Evolutionary conservation across 2,329 filamentous ascomycete genomes (phyloP).

Genomic region (Macrophomina phaseolina): DNA sequence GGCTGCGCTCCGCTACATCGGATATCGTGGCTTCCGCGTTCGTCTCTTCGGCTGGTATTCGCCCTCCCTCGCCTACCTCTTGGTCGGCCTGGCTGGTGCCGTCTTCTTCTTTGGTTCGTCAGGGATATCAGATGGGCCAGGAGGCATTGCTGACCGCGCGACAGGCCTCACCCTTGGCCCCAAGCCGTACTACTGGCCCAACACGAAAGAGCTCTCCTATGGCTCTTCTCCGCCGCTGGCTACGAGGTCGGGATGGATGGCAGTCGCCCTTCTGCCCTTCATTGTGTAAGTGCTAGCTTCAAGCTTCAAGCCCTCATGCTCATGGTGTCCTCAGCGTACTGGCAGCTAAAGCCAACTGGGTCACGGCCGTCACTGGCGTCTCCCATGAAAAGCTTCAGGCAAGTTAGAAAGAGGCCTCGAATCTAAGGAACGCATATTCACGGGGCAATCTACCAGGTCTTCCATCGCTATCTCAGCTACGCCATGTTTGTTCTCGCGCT

Average conservation of each 20-base stretch:
- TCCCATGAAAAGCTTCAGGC: constrained; percentile 63
- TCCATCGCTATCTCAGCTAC: constrained; percentile 39
- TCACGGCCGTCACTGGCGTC: constrained; percentile 60
- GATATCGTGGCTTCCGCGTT: constrained; percentile 38
- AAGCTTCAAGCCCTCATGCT: background rate
- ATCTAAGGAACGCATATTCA: background rate
- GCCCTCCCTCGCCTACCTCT: constrained; percentile 36
- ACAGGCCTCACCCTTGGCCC: constrained; percentile 26
- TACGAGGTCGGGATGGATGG: constrained; percentile 39
- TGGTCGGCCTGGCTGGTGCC: constrained; percentile 34
- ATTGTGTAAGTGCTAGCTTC: constrained; percentile 31
- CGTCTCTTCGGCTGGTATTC: constrained; percentile 36
- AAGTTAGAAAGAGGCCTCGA: background rate
- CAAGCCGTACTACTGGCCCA: constrained; percentile 30
- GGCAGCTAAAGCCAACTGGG: constrained; percentile 62
- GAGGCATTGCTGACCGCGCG: background rate
- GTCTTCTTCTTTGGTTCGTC: constrained; percentile 37
- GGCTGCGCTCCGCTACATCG: constrained; percentile 36
- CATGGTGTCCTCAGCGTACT: constrained; percentile 43
- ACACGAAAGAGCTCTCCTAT: constrained; percentile 24
- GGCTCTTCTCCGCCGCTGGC: constrained; percentile 38
- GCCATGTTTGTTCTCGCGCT: constrained; percentile 63
- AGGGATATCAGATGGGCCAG: background rate
- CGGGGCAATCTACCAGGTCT: constrained; percentile 27
- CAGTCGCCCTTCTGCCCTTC: constrained; percentile 39